phyloP scores from a whole-genome alignment of 2,329 filamentous ascomycete species.

The Fusarium kyushuense region DNA sequence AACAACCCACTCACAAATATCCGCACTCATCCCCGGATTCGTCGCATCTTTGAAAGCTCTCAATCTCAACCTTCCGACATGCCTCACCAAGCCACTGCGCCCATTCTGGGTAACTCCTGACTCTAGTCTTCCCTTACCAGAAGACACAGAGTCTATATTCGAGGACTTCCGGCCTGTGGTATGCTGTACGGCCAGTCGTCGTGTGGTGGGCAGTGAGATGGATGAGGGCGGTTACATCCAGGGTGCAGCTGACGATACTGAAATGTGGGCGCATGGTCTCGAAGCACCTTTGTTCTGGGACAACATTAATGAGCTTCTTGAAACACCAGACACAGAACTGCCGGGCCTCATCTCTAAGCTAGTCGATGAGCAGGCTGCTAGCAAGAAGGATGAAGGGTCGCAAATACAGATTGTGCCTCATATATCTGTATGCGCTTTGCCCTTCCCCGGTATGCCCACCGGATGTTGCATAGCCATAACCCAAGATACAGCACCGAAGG shows the following conservation, averaged over 20 bases:
- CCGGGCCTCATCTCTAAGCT: constrained; percentile 63
- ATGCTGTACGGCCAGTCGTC: constrained; percentile 85
- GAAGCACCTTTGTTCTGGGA: constrained; percentile 85
- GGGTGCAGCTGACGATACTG: constrained; percentile 93
- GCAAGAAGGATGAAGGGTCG: constrained; percentile 15
- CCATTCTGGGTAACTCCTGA: constrained; percentile 85
- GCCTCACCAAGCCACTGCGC: constrained; percentile 77
- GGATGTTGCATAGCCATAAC: constrained; percentile 60
- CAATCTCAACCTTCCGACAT: constrained; percentile 65
- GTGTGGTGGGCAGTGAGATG: constrained; percentile 74
- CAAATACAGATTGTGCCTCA: constrained; percentile 52
- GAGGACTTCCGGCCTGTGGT: constrained; percentile 77
- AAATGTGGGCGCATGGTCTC: constrained; percentile 89
- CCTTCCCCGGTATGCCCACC: constrained; percentile 35
- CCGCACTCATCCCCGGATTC: constrained; percentile 68
- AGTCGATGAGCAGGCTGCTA: constrained; percentile 50
- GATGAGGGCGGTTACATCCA: constrained; percentile 82
- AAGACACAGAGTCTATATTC: constrained; percentile 56
- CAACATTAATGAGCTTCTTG: constrained; percentile 70
- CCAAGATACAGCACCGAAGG: constrained; percentile 58
- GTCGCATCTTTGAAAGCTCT: constrained; percentile 65
- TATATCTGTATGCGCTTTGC: constrained; percentile 55
- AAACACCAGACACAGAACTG: constrained; percentile 73
- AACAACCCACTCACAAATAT: constrained; percentile 81
- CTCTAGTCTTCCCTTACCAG: constrained; percentile 59